phyloP scores from a whole-genome alignment of 768 basidiomycete genomes.

The Boletus coccyginus region DNA sequence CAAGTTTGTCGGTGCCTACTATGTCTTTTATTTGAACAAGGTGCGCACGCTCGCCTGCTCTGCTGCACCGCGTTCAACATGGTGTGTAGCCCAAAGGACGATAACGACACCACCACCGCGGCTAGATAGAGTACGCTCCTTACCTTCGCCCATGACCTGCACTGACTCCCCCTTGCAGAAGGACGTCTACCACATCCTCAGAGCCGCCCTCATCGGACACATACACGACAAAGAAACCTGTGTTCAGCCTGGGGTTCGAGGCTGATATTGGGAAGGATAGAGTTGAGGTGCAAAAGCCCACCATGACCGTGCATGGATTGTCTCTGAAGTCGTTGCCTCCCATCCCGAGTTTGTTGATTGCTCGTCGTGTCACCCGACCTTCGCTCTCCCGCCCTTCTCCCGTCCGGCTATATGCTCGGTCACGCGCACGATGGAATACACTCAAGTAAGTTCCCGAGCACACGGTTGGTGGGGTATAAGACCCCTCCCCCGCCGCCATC shows the following conservation, averaged over 20 bases:
- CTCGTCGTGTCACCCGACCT: constrained; percentile 17
- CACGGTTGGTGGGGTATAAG: constrained; percentile 27
- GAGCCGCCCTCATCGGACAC: constrained; percentile 63
- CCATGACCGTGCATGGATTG: too few relatives aligned
- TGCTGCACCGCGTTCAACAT: too few relatives aligned
- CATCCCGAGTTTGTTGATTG: constrained; percentile 1
- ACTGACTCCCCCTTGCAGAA: constrained; percentile 47
- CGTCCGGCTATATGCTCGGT: constrained; percentile 11
- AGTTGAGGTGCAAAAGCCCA: too few relatives aligned
- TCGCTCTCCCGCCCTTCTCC: constrained; percentile 28
- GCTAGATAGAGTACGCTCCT: constrained; percentile 76
- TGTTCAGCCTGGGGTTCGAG: too few relatives aligned
- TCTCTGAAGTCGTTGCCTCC: too few relatives aligned
- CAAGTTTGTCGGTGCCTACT: too few relatives aligned
- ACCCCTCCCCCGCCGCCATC: constrained; percentile 6
- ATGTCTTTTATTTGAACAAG: too few relatives aligned
- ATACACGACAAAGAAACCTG: constrained; percentile 72
- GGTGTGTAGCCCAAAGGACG: too few relatives aligned
- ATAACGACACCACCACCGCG: constrained; percentile 43
- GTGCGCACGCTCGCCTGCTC: too few relatives aligned
- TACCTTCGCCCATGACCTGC: not conserved
- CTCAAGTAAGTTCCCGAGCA: constrained; percentile 22
- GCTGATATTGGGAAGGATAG: too few relatives aligned
- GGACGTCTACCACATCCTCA: constrained; percentile 65
- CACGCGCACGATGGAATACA: constrained; percentile 6